Base-by-base conservation (phyloP, 805 yeast genomes). In the Debaryomyces prosopidis region DNA sequence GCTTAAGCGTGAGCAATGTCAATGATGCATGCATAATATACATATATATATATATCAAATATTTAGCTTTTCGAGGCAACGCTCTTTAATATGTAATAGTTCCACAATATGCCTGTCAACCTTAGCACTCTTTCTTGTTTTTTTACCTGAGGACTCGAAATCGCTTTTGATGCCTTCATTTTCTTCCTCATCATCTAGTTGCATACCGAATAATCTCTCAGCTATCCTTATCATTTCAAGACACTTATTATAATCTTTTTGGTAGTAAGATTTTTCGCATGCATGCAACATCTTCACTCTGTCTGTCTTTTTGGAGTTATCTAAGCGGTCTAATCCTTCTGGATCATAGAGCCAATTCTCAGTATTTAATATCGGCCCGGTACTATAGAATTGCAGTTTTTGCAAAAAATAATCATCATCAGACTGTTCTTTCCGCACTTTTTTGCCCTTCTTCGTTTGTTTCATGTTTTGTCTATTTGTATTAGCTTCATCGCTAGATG, bases 381-480 rank as follows among this genome's bases (percentile, higher is more conserved):
- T 58, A 0, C 53, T 39, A 50, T 63, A 64, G 57, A 81, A 89
- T 54, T 75, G 77, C 2, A 50, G 49, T 48, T 69, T 66, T 61
- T 89, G 92, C 7, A 47, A 57, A 28, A 58, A 65, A 51, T 67
- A 89, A 45, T 79, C 86, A 43, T 83, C 91, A 35, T 80, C 82
- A 0, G 85, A 57, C 58, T 89, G 97, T 0, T 82, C 84, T 54
- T 86, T 88, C 35, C 96, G 75, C 19, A 73, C 61, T 44, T 73
- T 76, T 33, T 42, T 48, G 5, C 40, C 26, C 30, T 44, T 47
- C 27, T 7, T 10, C 30, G 27, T 17, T 12, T 27, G 17, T 30
- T n/a, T 3, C 11, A 4, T 12, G 12, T 12, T 4, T 14, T 14
- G 14, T 30, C 16, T 14, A n/a, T 12, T 30, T 2, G 33, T 6